A percentile compares a stretch with the other conserved stretches of the same genome.
These are phyloP conservation scores for Laguncularia racemosa DNA, from an alignment of 345 rosid species.

Conservation along the genomic window DNA sequence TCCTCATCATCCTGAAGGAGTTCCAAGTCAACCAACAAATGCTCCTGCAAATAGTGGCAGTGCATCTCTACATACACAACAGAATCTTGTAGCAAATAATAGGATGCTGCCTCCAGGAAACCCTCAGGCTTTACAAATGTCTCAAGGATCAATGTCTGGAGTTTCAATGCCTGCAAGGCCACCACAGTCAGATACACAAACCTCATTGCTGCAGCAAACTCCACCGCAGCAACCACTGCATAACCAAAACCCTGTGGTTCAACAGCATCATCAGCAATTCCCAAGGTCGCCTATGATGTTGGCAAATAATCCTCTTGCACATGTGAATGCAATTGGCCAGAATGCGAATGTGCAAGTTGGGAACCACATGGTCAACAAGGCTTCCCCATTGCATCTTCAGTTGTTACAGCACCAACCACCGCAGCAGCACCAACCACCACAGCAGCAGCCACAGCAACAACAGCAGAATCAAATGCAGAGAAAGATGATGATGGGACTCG, in stretches of 20 bases:
- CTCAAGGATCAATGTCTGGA: constrained; percentile 60
- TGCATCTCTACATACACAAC: constrained; percentile 35
- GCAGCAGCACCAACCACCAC: constrained; percentile 19
- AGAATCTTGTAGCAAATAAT: constrained; percentile 39
- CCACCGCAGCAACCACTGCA: constrained; percentile 41
- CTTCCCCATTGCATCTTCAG: constrained; percentile 62
- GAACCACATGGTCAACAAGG: constrained; percentile 65
- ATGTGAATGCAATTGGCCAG: constrained; percentile 55
- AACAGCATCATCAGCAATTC: constrained; percentile 65
- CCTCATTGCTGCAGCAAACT: constrained; percentile 32
- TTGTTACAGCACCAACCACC: constrained; percentile 53
- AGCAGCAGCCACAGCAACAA: constrained; percentile 34
- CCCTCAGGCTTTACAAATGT: constrained; percentile 61
- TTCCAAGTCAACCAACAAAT: constrained; percentile 38
- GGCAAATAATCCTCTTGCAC: constrained; percentile 49
- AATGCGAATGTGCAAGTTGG: constrained; percentile 66
- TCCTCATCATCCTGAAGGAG: constrained; percentile 57
- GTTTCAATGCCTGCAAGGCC: constrained; percentile 59
- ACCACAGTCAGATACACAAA: constrained; percentile 54
- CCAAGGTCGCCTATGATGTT: constrained; percentile 65
- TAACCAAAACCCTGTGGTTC: constrained; percentile 46
- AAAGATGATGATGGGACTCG: constrained; percentile 66
- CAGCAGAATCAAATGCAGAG: constrained; percentile 49
- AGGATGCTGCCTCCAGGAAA: constrained; percentile 76
- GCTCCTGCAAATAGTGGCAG: constrained; percentile 47